Evolutionary conservation across 1,284 basidiomycete species (phyloP).

Genomic region (Leccinum holopus): DNA sequence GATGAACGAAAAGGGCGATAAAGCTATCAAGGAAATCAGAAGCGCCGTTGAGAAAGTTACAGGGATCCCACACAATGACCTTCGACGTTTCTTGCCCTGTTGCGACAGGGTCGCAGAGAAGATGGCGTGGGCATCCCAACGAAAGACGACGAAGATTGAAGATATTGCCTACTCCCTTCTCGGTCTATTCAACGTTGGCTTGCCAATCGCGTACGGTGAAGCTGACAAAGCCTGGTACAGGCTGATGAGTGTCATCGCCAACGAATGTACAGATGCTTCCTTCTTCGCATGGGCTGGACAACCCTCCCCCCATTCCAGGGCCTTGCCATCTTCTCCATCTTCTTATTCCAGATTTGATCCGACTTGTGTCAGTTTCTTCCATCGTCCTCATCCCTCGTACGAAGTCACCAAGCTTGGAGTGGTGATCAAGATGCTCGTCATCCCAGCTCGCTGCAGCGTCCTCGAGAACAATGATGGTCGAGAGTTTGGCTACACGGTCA

Average conservation of each 20-base stretch:
- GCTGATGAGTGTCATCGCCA: slow-evolving; percentile 18
- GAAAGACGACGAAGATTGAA: slow-evolving; percentile 18
- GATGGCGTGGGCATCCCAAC: slow-evolving; percentile 16
- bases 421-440: slow-evolving; percentile 13
- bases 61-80: slow-evolving; percentile 10
- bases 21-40: slow-evolving; percentile 19
- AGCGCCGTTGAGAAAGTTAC: slow-evolving; percentile 10
- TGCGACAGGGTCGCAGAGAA: slow-evolving; percentile 20
- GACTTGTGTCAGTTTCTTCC: slow-evolving; percentile 3
- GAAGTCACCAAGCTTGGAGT: slow-evolving; percentile 20
- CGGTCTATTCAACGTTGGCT: slow-evolving; percentile 20
- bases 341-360: slow-evolving; percentile 16
- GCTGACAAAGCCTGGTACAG: slow-evolving; percentile 19
- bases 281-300: slow-evolving; percentile 21
- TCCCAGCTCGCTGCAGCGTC: slow-evolving; percentile 14
- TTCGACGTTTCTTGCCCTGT: slow-evolving; percentile 17
- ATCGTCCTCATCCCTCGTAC: slow-evolving; percentile 16
- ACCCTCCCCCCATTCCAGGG: slow-evolving; percentile 19
- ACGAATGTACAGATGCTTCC: slow-evolving; percentile 21
- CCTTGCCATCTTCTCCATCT: slow-evolving; percentile 16
- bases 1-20: slow-evolving; percentile 5
- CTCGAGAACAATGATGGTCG: slow-evolving; percentile 14
- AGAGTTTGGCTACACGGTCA: slow-evolving; percentile 16
- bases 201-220: slow-evolving; percentile 24
- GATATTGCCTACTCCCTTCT: slow-evolving; percentile 22